phyloP scores from a whole-genome alignment of 2,329 filamentous ascomycete species.

The Diaporthe longicolla region DNA sequence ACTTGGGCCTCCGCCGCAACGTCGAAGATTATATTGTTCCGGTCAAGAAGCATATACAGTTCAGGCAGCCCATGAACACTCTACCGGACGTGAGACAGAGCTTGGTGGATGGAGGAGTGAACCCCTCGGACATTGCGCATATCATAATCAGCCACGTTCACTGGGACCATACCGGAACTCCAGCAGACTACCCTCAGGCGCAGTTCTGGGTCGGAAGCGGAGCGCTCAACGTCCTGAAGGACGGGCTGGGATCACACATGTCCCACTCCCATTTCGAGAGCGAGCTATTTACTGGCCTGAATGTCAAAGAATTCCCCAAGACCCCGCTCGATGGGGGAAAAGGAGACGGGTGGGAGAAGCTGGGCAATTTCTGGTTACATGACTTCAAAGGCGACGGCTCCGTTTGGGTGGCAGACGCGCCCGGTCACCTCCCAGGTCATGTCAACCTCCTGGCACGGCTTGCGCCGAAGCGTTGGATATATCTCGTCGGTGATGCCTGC shows the following conservation, averaged over 20 bases:
- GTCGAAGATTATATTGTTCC: slow-evolving; percentile 57
- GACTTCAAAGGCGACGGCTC: slow-evolving; percentile 63
- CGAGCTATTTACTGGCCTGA: slow-evolving; percentile 48
- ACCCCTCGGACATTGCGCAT: slow-evolving; percentile 47
- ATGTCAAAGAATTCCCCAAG: slow-evolving; percentile 59
- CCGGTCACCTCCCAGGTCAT: slow-evolving; percentile 66
- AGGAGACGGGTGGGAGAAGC: slow-evolving; percentile 52
- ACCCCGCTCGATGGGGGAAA: slow-evolving; percentile 39
- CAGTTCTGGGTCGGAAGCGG: slow-evolving; percentile 66
- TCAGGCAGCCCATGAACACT: slow-evolving; percentile 60
- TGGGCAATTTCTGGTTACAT: slow-evolving; percentile 60
- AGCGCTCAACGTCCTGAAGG: slow-evolving; percentile 56
- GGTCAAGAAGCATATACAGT: slow-evolving; percentile 60
- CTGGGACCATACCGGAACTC: slow-evolving; percentile 72
- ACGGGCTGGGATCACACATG: slow-evolving; percentile 49
- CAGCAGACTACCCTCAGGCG: slow-evolving; percentile 62
- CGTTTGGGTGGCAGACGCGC: slow-evolving; percentile 63
- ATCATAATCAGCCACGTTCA: slow-evolving; percentile 67
- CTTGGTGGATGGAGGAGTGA: slow-evolving; percentile 48
- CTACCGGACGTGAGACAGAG: slow-evolving; percentile 59
- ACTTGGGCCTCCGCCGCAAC: slow-evolving; percentile 65
- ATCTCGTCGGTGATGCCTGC: slow-evolving; percentile 67
- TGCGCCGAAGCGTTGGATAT: slow-evolving; percentile 57
- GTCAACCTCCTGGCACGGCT: slow-evolving; percentile 63
- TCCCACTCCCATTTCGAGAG: slow-evolving; percentile 50